Evolutionary conservation across 2,329 filamentous ascomycete species (phyloP), one percentile per base, ranked within the genome.

Genomic region (Elsinoe necatrix): DNA sequence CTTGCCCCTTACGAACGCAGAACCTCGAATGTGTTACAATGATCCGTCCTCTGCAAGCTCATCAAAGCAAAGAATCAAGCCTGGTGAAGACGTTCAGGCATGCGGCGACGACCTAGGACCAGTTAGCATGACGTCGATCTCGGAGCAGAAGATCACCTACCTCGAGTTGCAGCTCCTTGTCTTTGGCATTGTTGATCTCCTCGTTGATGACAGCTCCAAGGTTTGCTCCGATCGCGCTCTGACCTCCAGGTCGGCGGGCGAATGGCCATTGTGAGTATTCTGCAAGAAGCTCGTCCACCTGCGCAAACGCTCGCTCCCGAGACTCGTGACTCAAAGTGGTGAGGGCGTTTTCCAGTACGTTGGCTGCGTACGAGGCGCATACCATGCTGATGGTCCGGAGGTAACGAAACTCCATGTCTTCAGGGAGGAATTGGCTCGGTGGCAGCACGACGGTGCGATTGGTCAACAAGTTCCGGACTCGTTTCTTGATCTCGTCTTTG

Each of bases 181-280:
- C 92, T 72, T 95, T 95, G 68, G 81, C 82, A 61, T 82, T 86
- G 72, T 85, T 87, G 63, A 95, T 79, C 72, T 98, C 93, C 73
- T 96, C 92, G 59, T 81, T 77, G 65, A 97, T 85, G 27, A 90
- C 83, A 71, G 93, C 87, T 47, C 89, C 88, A 68, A 98, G 73
- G 69, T 98, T 98, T 63, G 92, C 90, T 48, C 90, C 93, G 56
- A 97, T 90, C 29, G 90, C 90, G 62, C 89, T 83, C 31, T 83
- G 83, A 25, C 89, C 87, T 41, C 82, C 82, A 3, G 80, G 68
- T 73, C 91, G 87, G 74, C 85, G 86, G 55, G 85, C 90, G 75
- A 98, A 98, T 0, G 93, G 93, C 86, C 87, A 98, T 75, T 97
- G 93, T 66, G 89, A 95, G 73, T 96, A 98, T 70, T 97, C 92